Evolutionary conservation across 2,329 filamentous ascomycete species (phyloP), one percentile per base, ranked within the genome.

Genomic region (Thermochaetoides dissita): DNA sequence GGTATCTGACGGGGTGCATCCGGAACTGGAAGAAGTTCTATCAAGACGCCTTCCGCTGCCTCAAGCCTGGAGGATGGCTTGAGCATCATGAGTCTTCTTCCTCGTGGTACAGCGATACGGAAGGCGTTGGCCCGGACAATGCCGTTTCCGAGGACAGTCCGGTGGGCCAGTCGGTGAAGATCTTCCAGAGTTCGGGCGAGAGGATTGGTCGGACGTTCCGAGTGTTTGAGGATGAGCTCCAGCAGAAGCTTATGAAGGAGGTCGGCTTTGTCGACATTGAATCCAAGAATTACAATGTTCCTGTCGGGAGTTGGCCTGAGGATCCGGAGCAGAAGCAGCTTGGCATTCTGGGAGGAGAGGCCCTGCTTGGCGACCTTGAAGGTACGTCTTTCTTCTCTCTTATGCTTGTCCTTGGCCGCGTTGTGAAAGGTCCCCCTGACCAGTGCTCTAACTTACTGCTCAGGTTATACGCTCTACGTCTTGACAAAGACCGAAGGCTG

Each of bases 51-150:
- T 53, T 45, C 42, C 45, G 49, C 4, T 40, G 36, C 12, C 41
- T 37, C 41, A 50, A 49, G 38, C 51, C 50, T 4, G 52, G 51
- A 6, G 52, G 52, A 10, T 53, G 36, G 36, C 37, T 53, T n/a
- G 51, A 53, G 43, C 36, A 44, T 37, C 41, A 46, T 28, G 47
- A 48, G 37, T 35, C 37, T 8, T 42, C 37, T n/a, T 29, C 17
- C 10, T 39, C 34, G 11, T 43, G 46, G 34, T 40, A 35, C 7
- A 63, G 72, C 40, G 66, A 78, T 36, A 74, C 78, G 52, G 72
- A 77, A 1, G 40, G 46, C 9, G 17, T 24, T 24, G 17, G 17
- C 17, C 17, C 17, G 5, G 17, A 24, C 17, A 3, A 24, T 24
- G 5, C 17, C 17, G 38, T 44, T 11, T 10, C 30, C 28, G 46